Evolutionary conservation across 2,329 filamentous ascomycete species (phyloP).

Genomic region (Monilinia fructigena): DNA sequence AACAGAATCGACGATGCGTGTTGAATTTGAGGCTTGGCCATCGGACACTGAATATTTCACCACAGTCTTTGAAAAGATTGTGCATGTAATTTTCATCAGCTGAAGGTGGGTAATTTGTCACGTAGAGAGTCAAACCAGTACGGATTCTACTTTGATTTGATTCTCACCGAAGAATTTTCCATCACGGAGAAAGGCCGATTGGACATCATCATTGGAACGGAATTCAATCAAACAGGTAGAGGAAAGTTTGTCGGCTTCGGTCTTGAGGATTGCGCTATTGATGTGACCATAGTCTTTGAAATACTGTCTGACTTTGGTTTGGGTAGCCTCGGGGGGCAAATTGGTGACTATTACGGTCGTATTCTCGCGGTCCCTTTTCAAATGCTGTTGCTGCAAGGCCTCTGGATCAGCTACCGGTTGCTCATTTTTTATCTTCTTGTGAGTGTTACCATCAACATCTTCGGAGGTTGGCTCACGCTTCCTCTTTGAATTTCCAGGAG

Average conservation of each 20-base stretch:
- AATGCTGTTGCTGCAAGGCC: constrained; percentile 42
- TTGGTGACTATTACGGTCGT: constrained; percentile 79
- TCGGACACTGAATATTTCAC: constrained; percentile 79
- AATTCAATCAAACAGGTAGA: constrained; percentile 83
- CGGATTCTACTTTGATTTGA: constrained; percentile 71
- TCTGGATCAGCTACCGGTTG: constrained; percentile 41
- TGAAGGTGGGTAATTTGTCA: constrained; percentile 83
- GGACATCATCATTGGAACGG: constrained; percentile 72
- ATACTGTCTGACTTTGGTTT: constrained; percentile 78
- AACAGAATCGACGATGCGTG: constrained; percentile 88
- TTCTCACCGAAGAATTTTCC: constrained; percentile 74
- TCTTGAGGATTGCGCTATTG: constrained; percentile 69
- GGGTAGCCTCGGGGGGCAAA: constrained; percentile 66
- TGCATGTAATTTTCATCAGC: constrained; percentile 71
- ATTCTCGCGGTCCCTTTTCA: constrained; percentile 86
- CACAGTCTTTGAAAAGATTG: constrained; percentile 69
- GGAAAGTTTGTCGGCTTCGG: constrained; percentile 58
- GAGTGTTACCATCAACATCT: constrained; percentile 50
- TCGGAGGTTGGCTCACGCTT: constrained; percentile 65
- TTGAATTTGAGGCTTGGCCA: constrained; percentile 92
- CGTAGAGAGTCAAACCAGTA: constrained; percentile 77
- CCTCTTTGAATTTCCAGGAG: constrained; percentile 55
- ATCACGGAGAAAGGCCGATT: constrained; percentile 76
- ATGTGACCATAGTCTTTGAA: constrained; percentile 89
- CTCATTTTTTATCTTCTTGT: constrained; percentile 63